phyloP scores from a whole-genome alignment of 164 flowering plant species.

The Nymphaea thermarum region DNA sequence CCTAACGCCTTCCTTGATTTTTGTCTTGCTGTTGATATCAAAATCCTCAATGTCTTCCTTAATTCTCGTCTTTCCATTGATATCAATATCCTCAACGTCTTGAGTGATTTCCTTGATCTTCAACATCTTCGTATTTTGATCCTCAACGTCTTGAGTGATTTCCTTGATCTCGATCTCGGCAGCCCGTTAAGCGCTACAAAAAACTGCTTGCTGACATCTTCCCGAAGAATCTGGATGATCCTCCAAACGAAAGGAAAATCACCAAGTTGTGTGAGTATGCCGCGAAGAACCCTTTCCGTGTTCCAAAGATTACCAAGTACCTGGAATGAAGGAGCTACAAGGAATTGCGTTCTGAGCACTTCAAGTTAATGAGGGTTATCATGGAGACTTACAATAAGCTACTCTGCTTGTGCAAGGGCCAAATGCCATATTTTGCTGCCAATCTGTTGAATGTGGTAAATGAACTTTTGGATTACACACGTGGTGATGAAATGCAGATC shows the following conservation, averaged over 20 bases:
- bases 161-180: conserved; percentile 89
- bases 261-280: conserved; percentile 93
- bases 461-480: conserved; percentile 63
- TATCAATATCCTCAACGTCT: too few relatives aligned
- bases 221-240: conserved; percentile 61
- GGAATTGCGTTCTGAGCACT: conserved; percentile 57
- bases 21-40: too few relatives aligned
- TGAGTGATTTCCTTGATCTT: too few relatives aligned
- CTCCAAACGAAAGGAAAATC: conserved; percentile 68
- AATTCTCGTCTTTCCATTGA: too few relatives aligned
- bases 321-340: conserved; percentile 86
- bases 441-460: conserved; percentile 48
- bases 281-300: conserved; percentile 74
- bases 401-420: conserved; percentile 64
- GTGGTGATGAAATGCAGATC: conserved; percentile 36
- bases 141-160: too few relatives aligned
- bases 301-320: conserved; percentile 90
- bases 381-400: conserved; percentile 58
- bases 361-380: conserved; percentile 27
- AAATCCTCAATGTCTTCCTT: too few relatives aligned
- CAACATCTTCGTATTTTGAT: too few relatives aligned
- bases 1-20: too few relatives aligned
- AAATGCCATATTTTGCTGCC: conserved; percentile 73
- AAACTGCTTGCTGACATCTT: conserved; percentile 82
- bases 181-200: conserved; percentile 90